Base-by-base conservation (phyloP, 148 eudicot genomes). In the Spergularia bocconei region DNA sequence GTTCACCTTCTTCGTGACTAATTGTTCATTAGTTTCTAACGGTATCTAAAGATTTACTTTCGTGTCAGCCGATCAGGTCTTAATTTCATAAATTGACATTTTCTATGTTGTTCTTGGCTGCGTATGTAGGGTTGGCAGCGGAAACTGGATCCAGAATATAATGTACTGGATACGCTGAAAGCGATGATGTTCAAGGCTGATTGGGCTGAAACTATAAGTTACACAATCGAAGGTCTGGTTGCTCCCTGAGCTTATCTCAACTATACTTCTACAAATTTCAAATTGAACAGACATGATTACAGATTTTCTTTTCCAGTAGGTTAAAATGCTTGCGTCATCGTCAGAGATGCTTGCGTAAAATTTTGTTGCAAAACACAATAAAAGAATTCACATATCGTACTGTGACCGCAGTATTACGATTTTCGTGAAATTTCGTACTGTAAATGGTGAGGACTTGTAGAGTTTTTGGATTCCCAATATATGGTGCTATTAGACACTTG, bases 141-240 rank as follows among this genome's bases (percentile, higher is more conserved):
- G 76, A 92, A 92, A 81, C 85, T 92, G 36, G 95, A 92, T 67
- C 97, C 95, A 4, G 91, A 82, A 52, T 92, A 88, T 78, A 86
- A 92, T 56, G 91, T 83, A 21, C 70, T 92, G 86, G 78, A 82
- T 15, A 85, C 95, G 38, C 52, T 92, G 80, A 89, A 82, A 62
- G 78, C 81, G 4, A 73, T 92, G 81, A 78, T 92, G 75, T 90
- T 92, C 77, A 92, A 88, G 83, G 91, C 53, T 14, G 92, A 92
- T 71, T 85, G 84, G 97, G 93, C 82, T 16, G 91, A 92, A 71
- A 87, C 91, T 66, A 81, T 90, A 23, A 47, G 68, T 71, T 85
- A 88, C 80, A 92, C 95, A 59, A 79, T 92, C 20, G 93, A 87
- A 86, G 90, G 91, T 76, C 70, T 90, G 51, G 86, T 87, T 75